Conservation (phyloP, 176 grass and related monocot genomes). For the Dendrocalamus sinicus region DNA sequence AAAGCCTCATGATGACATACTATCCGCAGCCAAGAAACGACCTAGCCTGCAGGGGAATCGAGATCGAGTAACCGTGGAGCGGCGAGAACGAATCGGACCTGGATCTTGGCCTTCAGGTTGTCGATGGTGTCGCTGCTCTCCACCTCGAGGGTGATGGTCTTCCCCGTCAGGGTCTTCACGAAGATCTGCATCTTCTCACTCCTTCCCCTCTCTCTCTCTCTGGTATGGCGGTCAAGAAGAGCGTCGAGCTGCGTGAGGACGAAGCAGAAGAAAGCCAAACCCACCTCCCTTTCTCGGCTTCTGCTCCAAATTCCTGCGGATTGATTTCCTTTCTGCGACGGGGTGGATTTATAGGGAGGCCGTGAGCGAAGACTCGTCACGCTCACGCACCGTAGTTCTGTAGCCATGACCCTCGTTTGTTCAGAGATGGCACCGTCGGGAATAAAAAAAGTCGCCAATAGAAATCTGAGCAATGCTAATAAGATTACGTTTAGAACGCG, state of each 20-base stretch:
- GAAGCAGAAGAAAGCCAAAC: not conserved
- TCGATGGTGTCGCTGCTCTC: conserved; percentile 98
- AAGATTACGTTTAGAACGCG: too few relatives aligned
- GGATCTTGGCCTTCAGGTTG: conserved; percentile 91
- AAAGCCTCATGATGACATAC: too few relatives aligned
- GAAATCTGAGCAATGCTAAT: too few relatives aligned
- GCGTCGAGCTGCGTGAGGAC: not conserved
- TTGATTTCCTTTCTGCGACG: not conserved
- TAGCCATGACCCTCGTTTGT: too few relatives aligned
- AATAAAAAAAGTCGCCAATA: too few relatives aligned
- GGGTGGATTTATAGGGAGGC: conserved; percentile 14
- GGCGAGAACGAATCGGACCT: conserved; percentile 42
- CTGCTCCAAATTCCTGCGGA: not conserved
- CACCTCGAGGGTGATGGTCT: conserved; percentile 95
- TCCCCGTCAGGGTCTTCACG: conserved; percentile 83
- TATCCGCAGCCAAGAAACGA: not conserved
- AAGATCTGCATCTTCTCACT: conserved; percentile 65
- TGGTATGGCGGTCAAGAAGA: not conserved
- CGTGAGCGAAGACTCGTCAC: too few relatives aligned
- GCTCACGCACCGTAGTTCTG: too few relatives aligned
- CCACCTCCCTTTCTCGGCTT: not conserved
- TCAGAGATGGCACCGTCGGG: too few relatives aligned
- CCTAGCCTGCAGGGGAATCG: not conserved
- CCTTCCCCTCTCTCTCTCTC: not conserved
- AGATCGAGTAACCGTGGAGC: not conserved